Evolutionary conservation across 768 basidiomycete species (phyloP).

Genomic region (Infundibulicybe gibba): DNA sequence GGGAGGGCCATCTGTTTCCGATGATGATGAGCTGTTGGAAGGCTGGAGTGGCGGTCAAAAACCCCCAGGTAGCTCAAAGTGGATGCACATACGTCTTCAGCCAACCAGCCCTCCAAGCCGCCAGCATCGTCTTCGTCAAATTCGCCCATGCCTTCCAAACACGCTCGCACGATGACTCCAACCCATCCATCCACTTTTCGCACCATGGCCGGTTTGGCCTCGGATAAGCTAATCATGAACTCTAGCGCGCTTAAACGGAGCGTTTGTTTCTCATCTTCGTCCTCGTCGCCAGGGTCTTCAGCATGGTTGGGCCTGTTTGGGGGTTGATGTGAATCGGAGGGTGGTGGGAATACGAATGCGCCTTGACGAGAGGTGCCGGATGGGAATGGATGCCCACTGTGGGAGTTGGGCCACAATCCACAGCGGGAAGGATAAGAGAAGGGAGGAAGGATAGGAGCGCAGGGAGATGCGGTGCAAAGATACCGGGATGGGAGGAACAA

Average conservation of each 20-base stretch:
- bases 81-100: conserved; percentile 61
- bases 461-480: conserved; percentile 74
- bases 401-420: conserved; percentile 47
- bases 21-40: conserved; percentile 55
- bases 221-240: conserved; percentile 79
- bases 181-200: conserved; percentile 69
- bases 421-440: conserved; percentile 59
- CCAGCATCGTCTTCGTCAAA: conserved; percentile 52
- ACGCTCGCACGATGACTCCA: conserved; percentile 64
- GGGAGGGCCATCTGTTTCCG: conserved; percentile 60
- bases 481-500: conserved; percentile 56
- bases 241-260: conserved; percentile 75
- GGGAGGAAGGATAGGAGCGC: conserved; percentile 70
- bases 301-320: conserved; percentile 30
- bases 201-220: conserved; percentile 70
- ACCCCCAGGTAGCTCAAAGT: conserved; percentile 1
- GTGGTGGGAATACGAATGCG: conserved; percentile 38
- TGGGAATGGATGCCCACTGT: conserved; percentile 46
- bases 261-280: conserved; percentile 65
- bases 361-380: conserved; percentile 22
- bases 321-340: conserved; percentile 24
- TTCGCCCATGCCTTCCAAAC: conserved; percentile 81
- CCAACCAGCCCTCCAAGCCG: conserved; percentile 56
- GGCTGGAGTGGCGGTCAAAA: conserved; percentile 36
- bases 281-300: conserved; percentile 34